Evolutionary conservation across 805 yeast genomes (phyloP).

Genomic region (Candida nemodendra): DNA sequence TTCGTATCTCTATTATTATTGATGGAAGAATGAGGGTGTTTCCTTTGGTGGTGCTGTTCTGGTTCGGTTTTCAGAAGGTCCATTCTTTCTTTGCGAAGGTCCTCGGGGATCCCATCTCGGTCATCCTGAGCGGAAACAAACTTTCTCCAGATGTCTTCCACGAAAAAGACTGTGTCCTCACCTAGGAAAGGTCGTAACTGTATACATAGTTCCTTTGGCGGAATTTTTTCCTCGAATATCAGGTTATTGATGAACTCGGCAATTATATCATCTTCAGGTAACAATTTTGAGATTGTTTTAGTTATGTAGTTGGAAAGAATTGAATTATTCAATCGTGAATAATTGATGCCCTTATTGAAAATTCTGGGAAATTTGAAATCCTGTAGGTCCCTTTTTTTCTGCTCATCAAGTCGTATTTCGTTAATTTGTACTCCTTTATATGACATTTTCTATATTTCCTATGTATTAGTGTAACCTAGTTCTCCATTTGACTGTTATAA

Average conservation of each 20-base stretch:
- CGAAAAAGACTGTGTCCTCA: slow-evolving; percentile 38
- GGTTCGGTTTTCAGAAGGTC: too few relatives aligned
- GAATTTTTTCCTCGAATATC: slow-evolving; percentile 36
- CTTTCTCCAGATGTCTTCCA: slow-evolving; percentile 44
- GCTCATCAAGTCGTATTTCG: slow-evolving; percentile 15
- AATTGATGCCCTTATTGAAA: slow-evolving; percentile 37
- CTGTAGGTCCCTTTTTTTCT: slow-evolving; percentile 15
- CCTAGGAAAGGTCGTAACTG: slow-evolving; percentile 48
- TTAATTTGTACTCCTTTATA: slow-evolving; percentile 13
- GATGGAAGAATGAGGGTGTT: too few relatives aligned
- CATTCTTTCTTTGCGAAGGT: slow-evolving; percentile 23
- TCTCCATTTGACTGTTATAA: too few relatives aligned
- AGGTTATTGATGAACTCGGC: slow-evolving; percentile 46
- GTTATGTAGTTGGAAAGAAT: slow-evolving; percentile 43
- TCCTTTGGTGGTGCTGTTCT: too few relatives aligned
- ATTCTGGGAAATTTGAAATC: slow-evolving; percentile 34
- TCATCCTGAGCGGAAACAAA: slow-evolving; percentile 44
- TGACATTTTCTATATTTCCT: slow-evolving; percentile 11
- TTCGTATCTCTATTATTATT: too few relatives aligned
- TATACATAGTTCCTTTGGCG: slow-evolving; percentile 39
- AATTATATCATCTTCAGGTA: slow-evolving; percentile 52
- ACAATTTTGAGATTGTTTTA: slow-evolving; percentile 31
- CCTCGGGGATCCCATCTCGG: slow-evolving; percentile 44
- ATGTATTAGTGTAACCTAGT: too few relatives aligned
- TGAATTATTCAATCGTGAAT: slow-evolving; percentile 37